Evolutionary conservation across 805 yeast genomes (phyloP), one percentile per base, ranked within the genome.

Genomic region (Cyberlindnera petersonii): DNA sequence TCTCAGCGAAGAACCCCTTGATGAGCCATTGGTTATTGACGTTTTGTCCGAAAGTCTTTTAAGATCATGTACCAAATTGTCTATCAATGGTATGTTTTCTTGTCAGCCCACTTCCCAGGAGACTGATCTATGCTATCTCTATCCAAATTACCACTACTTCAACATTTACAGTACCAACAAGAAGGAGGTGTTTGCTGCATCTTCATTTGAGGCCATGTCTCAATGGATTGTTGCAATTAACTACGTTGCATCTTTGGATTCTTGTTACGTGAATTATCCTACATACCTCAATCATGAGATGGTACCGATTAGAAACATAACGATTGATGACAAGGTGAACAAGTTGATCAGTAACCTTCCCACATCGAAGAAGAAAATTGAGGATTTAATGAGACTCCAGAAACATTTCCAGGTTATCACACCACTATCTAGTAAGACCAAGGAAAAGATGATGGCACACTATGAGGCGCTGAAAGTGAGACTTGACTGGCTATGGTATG

Each of bases 151-250:
- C 15, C 31, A 30, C 18, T 20, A 63, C 39, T 72, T 61, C 44
- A 63, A 61, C 40, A 53, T 72, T 9, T 69, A 66, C 50, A 70
- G 70, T 13, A 59, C 62, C 16, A 64, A 62, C 34, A 61, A 68
- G 23, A 68, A 63, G 37, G 63, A 60, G 28, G 50, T 61, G 2
- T 72, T 68, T 52, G 61, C 62, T 49, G 75, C 78, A 11, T 59
- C 54, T 6, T 60, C 62, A 17, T 54, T 56, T n/a, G 58, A 59
- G 17, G 85, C 78, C 28, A 61, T 72, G 58, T 52, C 59, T n/a
- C 71, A 72, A 17, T 82, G 89, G 89, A 68, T 80, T 27, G 65
- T 63, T 24, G 58, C 73, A 7, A 74, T 79, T 50, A 78, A 79
- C 47, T 71, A 65, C 46, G 61, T 74, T 7, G 68, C 79, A 1